phyloP scores from a whole-genome alignment of 2,329 filamentous ascomycete species.

The Colletotrichum neosansevieriae region DNA sequence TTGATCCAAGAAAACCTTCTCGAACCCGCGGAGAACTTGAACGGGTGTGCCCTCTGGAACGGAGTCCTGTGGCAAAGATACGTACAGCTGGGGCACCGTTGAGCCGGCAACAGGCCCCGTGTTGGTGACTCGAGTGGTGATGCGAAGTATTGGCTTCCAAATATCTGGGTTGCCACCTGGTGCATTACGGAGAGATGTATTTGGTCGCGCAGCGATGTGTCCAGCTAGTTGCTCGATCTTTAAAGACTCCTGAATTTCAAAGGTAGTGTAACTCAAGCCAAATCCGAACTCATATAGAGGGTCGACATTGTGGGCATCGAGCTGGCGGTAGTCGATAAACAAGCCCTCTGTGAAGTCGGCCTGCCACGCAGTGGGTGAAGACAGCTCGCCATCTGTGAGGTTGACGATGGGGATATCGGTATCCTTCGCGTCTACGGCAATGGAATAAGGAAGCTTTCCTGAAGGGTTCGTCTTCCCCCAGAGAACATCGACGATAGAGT shows the following conservation, averaged over 20 bases:
- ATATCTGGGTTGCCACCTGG: constrained; percentile 61
- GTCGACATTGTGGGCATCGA: constrained; percentile 60
- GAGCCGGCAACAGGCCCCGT: constrained; percentile 71
- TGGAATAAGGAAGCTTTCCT: constrained; percentile 65
- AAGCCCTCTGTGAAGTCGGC: constrained; percentile 64
- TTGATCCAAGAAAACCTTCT: constrained; percentile 66
- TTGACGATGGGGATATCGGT: constrained; percentile 57
- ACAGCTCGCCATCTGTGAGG: constrained; percentile 70
- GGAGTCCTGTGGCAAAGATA: constrained; percentile 52
- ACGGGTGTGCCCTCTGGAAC: constrained; percentile 55
- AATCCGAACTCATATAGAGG: constrained; percentile 73
- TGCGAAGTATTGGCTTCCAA: constrained; percentile 59
- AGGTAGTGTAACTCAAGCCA: constrained; percentile 76
- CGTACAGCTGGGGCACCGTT: constrained; percentile 74
- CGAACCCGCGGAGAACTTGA: constrained; percentile 73
- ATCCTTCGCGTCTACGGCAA: constrained; percentile 59
- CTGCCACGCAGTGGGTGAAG: constrained; percentile 65
- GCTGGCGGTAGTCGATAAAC: constrained; percentile 67
- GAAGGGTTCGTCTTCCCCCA: constrained; percentile 67
- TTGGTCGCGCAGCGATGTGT: constrained; percentile 52
- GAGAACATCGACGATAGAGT: constrained; percentile 78
- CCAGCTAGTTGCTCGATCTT: constrained; percentile 50
- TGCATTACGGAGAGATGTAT: constrained; percentile 52
- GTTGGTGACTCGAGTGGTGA: constrained; percentile 74
- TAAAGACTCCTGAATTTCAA: constrained; percentile 62